Evolutionary conservation across 2,329 filamentous ascomycete genomes (phyloP).

Genomic region (Scedosporium dehoogii): DNA sequence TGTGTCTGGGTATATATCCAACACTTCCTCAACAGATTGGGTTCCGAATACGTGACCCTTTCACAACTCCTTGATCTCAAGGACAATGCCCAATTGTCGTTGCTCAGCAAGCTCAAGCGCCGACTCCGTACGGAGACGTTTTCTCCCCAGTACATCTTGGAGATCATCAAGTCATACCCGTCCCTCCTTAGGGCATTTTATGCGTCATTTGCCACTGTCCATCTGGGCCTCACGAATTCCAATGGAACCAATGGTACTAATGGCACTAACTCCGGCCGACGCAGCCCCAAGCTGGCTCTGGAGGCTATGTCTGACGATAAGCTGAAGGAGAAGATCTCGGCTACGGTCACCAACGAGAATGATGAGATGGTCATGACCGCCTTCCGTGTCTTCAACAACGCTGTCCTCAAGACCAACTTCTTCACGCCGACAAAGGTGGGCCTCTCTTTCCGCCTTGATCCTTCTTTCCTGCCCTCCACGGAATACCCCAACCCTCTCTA

Average conservation of each 20-base stretch:
- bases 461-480: slow-evolving; percentile 75
- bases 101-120: slow-evolving; percentile 90
- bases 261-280: neutral
- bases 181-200: slow-evolving; percentile 80
- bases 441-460: slow-evolving; percentile 88
- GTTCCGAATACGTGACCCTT: slow-evolving; percentile 82
- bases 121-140: slow-evolving; percentile 93
- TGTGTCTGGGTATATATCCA: slow-evolving; percentile 97
- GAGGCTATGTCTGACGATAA: slow-evolving; percentile 67
- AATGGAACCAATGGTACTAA: neutral
- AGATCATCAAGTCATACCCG: slow-evolving; percentile 90
- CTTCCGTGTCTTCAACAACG: slow-evolving; percentile 90
- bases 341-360: slow-evolving; percentile 82
- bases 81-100: slow-evolving; percentile 76
- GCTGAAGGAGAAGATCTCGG: slow-evolving; percentile 65
- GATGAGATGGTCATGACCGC: slow-evolving; percentile 97
- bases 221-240: slow-evolving; percentile 51
- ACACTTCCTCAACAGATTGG: slow-evolving; percentile 94
- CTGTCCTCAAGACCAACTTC: slow-evolving; percentile 96
- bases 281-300: slow-evolving; percentile 42
- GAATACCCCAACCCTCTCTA: slow-evolving; percentile 93
- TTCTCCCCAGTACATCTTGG: slow-evolving; percentile 93
- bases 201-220: slow-evolving; percentile 80
- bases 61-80: slow-evolving; percentile 68
- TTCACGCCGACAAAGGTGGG: slow-evolving; percentile 96